phyloP scores from a whole-genome alignment of 2,329 filamentous ascomycete genomes.

The Aquanectria penicillioides region DNA sequence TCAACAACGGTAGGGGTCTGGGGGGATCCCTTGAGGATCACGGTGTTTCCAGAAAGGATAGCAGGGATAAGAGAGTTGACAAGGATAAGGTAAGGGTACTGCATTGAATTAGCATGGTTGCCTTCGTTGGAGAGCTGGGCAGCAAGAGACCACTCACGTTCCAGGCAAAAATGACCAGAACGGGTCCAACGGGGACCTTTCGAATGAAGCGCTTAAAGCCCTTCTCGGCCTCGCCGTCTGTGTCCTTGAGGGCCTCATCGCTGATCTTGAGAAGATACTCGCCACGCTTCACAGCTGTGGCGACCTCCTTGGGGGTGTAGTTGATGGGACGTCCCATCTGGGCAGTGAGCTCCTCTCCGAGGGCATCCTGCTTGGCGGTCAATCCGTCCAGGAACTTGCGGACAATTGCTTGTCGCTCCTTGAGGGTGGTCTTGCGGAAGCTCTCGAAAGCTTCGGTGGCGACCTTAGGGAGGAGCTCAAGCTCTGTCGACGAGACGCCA shows the following conservation, averaged over 20 bases:
- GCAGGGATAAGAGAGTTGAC: constrained; percentile 93
- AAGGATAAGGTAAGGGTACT: constrained; percentile 96
- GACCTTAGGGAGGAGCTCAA: constrained; percentile 75
- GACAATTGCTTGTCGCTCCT: constrained; percentile 82
- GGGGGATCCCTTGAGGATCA: constrained; percentile 94
- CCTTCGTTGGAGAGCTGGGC: neutral
- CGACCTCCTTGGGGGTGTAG: constrained; percentile 84
- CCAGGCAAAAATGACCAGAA: constrained; percentile 93
- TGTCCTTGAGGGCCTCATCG: constrained; percentile 80
- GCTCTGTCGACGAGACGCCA: constrained; percentile 75
- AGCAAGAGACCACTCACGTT: constrained; percentile 71
- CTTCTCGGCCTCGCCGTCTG: constrained; percentile 82
- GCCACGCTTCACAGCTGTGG: constrained; percentile 84
- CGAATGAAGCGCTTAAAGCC: constrained; percentile 92
- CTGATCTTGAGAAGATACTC: constrained; percentile 89
- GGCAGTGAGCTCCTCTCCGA: constrained; percentile 86
- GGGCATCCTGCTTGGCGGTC: constrained; percentile 76
- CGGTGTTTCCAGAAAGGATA: constrained; percentile 87
- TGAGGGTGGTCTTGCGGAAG: constrained; percentile 79
- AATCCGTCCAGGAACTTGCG: constrained; percentile 81
- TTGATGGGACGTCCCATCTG: constrained; percentile 96
- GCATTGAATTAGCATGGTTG: constrained; percentile 11
- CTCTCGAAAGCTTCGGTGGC: constrained; percentile 80
- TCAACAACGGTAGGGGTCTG: constrained; percentile 94
- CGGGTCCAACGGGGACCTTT: constrained; percentile 87